Base-by-base conservation (phyloP, 1,284 basidiomycete species). In the Cutaneotrichosporon daszewskae region DNA sequence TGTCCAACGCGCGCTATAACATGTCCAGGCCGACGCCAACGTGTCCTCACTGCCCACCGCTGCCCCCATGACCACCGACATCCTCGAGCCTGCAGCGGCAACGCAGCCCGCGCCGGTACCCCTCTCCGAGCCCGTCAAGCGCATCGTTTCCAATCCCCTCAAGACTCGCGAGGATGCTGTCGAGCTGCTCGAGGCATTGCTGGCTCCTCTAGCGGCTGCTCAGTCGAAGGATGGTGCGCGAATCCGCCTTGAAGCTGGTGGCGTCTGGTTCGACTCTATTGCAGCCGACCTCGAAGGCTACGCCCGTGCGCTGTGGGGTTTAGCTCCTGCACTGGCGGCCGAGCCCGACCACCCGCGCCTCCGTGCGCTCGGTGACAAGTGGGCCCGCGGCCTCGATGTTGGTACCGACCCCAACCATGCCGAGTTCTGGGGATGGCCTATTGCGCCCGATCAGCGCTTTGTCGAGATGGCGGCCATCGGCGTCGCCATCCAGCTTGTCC, bases 391-490 rank as follows among this genome's bases (percentile, higher is more conserved):
- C 7, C 32, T 58, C 18, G 43, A 37, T 16, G 43, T 47, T 27
- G 55, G 53, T 3, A 49, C 46, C 4, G 40, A 55, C 22, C 42
- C 47, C 6, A 44, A 39, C 1, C 42, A 49, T 12, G 49, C 53
- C 12, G 59, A 61, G 43, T 59, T 54, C 41, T 62, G 59, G 59
- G 59, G 59, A 3, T 45, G 52, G 23, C 45, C 35, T 20, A 40
- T 11, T 6, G 33, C 45, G 17, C 32, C 27, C 12, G 59, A 62
- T 45, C 59, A 62, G 44, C 32, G 58, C 17, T 57, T 54, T 35
- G 59, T 62, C 3, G 59, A 62, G 39, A 55, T 59, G 51, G 57
- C 58, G 17, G 55, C 55, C 9, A 46, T 62, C 14, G 57, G 53
- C 5, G 51, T 57, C 17, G 38, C 55, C 0, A 32, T 61, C 16